These are phyloP conservation scores for Aphanoascus verrucosus DNA, from an alignment of 2,329 filamentous ascomycete genomes.

Conservation along the genomic window DNA sequence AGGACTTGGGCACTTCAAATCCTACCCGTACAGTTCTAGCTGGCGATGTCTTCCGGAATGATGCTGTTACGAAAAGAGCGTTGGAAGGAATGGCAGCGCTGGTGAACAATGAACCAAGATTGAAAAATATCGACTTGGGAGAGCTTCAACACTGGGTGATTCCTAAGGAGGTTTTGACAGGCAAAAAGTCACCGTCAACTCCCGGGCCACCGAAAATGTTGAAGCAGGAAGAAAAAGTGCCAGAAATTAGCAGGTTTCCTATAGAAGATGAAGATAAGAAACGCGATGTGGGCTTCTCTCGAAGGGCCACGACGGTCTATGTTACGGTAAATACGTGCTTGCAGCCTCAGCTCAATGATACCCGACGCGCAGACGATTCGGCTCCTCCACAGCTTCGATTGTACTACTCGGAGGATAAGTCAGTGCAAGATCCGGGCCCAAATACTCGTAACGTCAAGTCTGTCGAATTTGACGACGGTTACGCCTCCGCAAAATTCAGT, in stretches of 20 bases:
- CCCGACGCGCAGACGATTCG: slow-evolving; percentile 32
- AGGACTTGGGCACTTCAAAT: not conserved
- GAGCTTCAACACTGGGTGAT: slow-evolving; percentile 55
- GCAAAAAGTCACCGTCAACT: slow-evolving; percentile 30
- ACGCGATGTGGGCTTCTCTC: slow-evolving; percentile 17
- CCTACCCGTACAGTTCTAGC: not conserved
- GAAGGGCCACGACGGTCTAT: slow-evolving; percentile 49
- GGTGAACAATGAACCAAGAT: slow-evolving; percentile 54
- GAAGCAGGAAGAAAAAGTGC: slow-evolving; percentile 19
- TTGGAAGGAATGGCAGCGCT: slow-evolving; percentile 41
- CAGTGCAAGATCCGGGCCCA: slow-evolving; percentile 58
- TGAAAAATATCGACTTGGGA: slow-evolving; percentile 53
- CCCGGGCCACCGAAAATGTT: slow-evolving; percentile 13
- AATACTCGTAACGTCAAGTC: slow-evolving; percentile 33
- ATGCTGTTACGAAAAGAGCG: slow-evolving; percentile 51
- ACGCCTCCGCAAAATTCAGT: slow-evolving; percentile 51
- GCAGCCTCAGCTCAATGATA: slow-evolving; percentile 53
- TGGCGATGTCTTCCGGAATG: not conserved
- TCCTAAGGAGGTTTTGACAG: slow-evolving; percentile 44
- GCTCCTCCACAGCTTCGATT: slow-evolving; percentile 63
- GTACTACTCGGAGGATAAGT: slow-evolving; percentile 58
- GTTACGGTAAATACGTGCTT: slow-evolving; percentile 78
- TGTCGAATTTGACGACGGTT: slow-evolving; percentile 55
- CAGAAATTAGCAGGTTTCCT: slow-evolving; percentile 13
- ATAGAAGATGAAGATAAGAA: slow-evolving; percentile 16